These are phyloP conservation scores for Nitzschia palea DNA, from an alignment of 108 stramenopile genomes.

Conservation along the genomic window DNA sequence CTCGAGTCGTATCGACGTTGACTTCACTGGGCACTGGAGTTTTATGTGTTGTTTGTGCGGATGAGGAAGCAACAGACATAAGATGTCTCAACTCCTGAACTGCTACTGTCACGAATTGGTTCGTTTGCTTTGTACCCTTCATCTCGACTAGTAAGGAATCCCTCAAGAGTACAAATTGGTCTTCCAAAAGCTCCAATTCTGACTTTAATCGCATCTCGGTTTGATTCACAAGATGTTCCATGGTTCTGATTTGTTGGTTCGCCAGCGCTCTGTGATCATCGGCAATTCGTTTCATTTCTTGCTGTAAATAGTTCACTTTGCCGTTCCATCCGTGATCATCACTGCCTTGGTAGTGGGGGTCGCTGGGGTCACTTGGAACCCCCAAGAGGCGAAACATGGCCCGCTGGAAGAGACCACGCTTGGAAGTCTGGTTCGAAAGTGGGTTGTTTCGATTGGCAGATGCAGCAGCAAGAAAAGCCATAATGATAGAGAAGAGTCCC, in stretches of 20 bases:
- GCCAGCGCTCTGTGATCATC: conserved; percentile 23
- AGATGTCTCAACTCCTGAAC: conserved; percentile 17
- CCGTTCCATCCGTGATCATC: conserved; percentile 43
- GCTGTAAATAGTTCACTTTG: conserved; percentile 34
- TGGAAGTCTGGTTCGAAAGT: background rate
- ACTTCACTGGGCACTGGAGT: conserved; percentile 23
- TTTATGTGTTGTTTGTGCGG: background rate
- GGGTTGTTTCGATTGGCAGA: background rate
- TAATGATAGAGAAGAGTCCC: conserved; percentile 35
- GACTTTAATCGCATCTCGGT: conserved; percentile 20
- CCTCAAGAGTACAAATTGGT: conserved; percentile 13
- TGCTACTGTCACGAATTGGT: conserved; percentile 15
- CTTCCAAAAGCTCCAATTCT: conserved; percentile 25
- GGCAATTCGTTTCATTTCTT: conserved; percentile 43
- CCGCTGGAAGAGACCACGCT: conserved; percentile 25
- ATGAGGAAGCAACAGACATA: conserved; percentile 3
- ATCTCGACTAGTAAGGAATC: conserved; percentile 12
- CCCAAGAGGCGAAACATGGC: conserved; percentile 45
- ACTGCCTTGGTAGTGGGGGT: background rate
- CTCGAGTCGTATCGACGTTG: conserved; percentile 6
- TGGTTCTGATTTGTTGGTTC: conserved; percentile 19
- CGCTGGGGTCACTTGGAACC: conserved; percentile 6
- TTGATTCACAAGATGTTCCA: conserved; percentile 15
- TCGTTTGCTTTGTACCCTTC: conserved; percentile 6
- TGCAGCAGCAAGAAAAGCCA: conserved; percentile 39